These are phyloP conservation scores for Dichotomocladium elegans DNA, from an alignment of 371 early-diverging fungal genomes.

Conservation along the genomic window DNA sequence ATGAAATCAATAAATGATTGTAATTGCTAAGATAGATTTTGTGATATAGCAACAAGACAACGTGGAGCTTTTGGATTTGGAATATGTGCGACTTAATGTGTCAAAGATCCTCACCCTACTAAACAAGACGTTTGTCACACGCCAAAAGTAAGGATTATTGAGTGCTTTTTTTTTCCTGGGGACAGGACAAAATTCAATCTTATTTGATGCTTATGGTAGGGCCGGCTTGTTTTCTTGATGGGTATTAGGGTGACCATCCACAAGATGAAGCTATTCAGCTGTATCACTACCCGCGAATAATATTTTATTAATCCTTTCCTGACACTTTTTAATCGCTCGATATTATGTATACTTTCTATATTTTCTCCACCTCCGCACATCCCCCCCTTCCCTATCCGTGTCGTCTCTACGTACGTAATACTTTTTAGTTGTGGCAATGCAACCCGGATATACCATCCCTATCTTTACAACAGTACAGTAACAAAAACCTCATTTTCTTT, in stretches of 20 bases:
- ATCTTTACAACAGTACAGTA: too few relatives aligned
- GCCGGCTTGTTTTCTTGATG: conserved; percentile 20
- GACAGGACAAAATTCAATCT: too few relatives aligned
- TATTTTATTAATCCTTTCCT: too few relatives aligned
- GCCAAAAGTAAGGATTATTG: conserved; percentile 29
- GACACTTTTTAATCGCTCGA: too few relatives aligned
- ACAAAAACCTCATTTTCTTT: too few relatives aligned
- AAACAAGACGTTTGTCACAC: conserved; percentile 47
- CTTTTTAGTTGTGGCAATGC: too few relatives aligned
- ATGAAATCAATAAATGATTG: not conserved
- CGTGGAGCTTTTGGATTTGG: conserved; percentile 82
- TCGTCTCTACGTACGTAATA: too few relatives aligned
- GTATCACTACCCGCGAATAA: conserved; percentile 6
- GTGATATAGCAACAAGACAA: conserved; percentile 84
- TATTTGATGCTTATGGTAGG: conserved; percentile 18
- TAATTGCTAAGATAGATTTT: not conserved
- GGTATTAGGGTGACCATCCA: conserved; percentile 7
- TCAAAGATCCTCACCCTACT: conserved; percentile 38
- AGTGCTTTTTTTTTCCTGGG: conserved; percentile 9
- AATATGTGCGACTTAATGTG: conserved; percentile 86
- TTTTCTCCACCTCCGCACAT: too few relatives aligned
- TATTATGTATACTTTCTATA: too few relatives aligned
- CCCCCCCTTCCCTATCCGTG: too few relatives aligned
- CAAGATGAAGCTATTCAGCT: conserved; percentile 11
- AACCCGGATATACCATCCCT: too few relatives aligned